phyloP scores from a whole-genome alignment of 768 basidiomycete genomes.

The Panaeolus cyanescens region DNA sequence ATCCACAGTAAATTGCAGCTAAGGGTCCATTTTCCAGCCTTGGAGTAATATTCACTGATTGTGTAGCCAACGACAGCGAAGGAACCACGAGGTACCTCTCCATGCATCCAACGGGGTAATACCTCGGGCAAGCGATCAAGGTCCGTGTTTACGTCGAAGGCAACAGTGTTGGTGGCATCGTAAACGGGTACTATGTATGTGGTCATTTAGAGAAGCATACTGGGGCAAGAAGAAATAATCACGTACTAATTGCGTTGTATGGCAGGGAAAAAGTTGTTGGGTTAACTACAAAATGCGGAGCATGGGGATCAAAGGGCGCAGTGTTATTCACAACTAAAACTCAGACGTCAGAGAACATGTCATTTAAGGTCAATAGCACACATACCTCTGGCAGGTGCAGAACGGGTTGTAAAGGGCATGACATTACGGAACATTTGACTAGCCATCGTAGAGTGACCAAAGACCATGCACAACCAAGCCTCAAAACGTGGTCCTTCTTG shows the following conservation, averaged over 20 bases:
- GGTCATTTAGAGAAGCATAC: too few species aligned
- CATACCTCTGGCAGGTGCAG: neutral
- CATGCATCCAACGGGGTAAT: neutral
- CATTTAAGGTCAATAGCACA: too few species aligned
- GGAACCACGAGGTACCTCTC: constrained; percentile 1
- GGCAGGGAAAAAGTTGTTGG: too few species aligned
- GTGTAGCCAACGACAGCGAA: constrained; percentile 9
- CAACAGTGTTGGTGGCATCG: constrained; percentile 1
- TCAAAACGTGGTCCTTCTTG: constrained; percentile 7
- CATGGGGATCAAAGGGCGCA: too few species aligned
- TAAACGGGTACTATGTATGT: constrained; percentile 8
- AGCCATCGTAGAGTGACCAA: neutral
- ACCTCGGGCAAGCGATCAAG: neutral
- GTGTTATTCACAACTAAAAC: too few species aligned
- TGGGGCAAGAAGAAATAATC: too few species aligned
- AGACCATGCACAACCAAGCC: constrained; percentile 1
- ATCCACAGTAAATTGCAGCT: constrained; percentile 7
- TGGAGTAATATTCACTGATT: neutral
- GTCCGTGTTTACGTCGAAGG: neutral
- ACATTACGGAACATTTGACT: constrained; percentile 1
- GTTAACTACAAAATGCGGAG: too few species aligned
- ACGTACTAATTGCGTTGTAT: too few species aligned
- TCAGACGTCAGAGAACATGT: too few species aligned
- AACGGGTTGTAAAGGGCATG: neutral
- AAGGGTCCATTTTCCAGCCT: neutral